Base-by-base conservation (phyloP, 148 eudicot genomes). In the Cornus controversa region DNA sequence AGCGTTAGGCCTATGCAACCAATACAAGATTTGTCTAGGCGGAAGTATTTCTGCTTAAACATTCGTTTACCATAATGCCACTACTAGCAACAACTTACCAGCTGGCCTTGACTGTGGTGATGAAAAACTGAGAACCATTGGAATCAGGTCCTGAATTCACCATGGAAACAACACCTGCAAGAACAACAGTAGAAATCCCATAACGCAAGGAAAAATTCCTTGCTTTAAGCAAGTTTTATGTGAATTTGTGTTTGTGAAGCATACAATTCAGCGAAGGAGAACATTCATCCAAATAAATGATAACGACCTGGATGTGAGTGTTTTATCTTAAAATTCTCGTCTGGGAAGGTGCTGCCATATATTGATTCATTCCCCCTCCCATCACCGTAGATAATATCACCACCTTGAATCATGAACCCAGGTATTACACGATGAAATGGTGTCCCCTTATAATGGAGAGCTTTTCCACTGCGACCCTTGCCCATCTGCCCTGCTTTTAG, bases 321-420 rank as follows among this genome's bases (percentile, higher is more conserved):
- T 71, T 93, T 91, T 78, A 86, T 80, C 85, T 82, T 93, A 67
- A 91, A 93, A 80, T 84, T 95, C 83, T 95, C 99, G 76, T 95
- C 99, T 66, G 81, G 88, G 68, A 95, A 95, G 31, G 87, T 83
- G 76, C 88, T 89, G 45, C 97, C 93, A 70, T 90, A 91, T 69
- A 95, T 86, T 25, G 99, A 96, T 80, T 86, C 91, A 27, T 93
- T 91, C 63, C 99, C 97, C 86, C 79, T 91, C 26, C 98, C 98
- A 73, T 96, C 87, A 34, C 93, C 91, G 75, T 67, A 75, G 69
- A 82, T 85, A 76, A 88, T 91, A 83, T 96, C 99, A 69, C 99
- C 99, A 10, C 98, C 99, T 85, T 96, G 99, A 79, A 90, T 89
- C 99, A 96, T 93, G 86, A 93, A 93, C 64, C 98, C 99, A 0